Base-by-base conservation (phyloP, 2,329 filamentous ascomycete genomes). In the Aspergillus sp. region DNA sequence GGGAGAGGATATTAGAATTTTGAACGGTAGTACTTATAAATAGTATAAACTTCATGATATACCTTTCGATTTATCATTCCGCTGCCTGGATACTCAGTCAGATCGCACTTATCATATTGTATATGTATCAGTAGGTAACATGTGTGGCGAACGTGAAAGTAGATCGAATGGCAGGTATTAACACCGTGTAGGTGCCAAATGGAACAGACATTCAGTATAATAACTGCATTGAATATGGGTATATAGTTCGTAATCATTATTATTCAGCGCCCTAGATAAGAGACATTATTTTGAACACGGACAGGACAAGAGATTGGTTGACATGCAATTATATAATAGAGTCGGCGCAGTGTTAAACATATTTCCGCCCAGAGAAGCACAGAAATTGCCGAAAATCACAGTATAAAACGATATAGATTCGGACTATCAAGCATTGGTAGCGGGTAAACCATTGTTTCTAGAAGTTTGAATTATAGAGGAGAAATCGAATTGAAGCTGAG, bases 1-100 rank as follows among this genome's bases (percentile, higher is more conserved):
- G 77, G 79, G 64, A 83, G 78, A 69, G 87, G 86, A 5, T 89
- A 89, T 74, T 89, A 42, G 58, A 12, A 3, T 11, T 8, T 11
- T 48, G 34, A 37, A 37, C 6, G 4, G 13, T n/a, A 30, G 27
- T 11, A 11, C 27, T 30, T 9, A 30, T 30, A 30, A 3, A 30
- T 11, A 30, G 8, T 30, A 30, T 30, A 30, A 11, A 30, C 8
- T 30, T 30, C 27, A 30, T 11, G 9, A 4, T 30, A 9, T 11
- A 9, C 3, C 27, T 30, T 30, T 11, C 27, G 9, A 30, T 11
- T 30, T 11, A 30, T 30, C 2, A 11, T 11, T 30, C 9, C 9
- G 27, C 9, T 30, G 3, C 3, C 8, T 30, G 27, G 3, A 9
- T 30, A 30, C 27, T 11, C 4, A 4, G 27, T 11, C 27, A 30